A percentile compares a stretch with the other conserved stretches of the same genome.
These are phyloP conservation scores for Amoebophrya sp. DNA, from an alignment of 169 alveolate genomes.

Conservation along the genomic window DNA sequence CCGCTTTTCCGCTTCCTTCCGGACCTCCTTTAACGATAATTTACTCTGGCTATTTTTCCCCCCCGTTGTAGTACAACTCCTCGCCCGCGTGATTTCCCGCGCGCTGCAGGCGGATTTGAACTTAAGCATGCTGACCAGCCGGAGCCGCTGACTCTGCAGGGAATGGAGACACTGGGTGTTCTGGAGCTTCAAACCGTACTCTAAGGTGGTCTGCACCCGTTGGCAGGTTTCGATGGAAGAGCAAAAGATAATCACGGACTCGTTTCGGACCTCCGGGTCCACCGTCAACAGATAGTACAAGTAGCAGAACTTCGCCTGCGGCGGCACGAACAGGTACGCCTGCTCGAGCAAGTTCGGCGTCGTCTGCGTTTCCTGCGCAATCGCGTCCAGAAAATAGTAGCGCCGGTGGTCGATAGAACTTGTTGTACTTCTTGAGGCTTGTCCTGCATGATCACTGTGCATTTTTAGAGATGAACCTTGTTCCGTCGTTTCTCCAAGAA, in stretches of 20 bases:
- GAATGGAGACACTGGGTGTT: slow-evolving; percentile 84
- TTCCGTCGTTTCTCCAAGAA: no score
- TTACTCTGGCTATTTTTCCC: no score
- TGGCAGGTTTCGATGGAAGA: slow-evolving; percentile 76
- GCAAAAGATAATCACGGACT: slow-evolving; percentile 74
- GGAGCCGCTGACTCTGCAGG: slow-evolving; percentile 76
- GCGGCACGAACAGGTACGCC: slow-evolving; percentile 69
- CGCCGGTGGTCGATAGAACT: no score
- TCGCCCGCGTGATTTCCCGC: slow-evolving; percentile 57
- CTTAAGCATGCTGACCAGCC: slow-evolving; percentile 82
- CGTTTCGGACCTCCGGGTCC: slow-evolving; percentile 55
- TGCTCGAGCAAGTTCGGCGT: slow-evolving; percentile 63
- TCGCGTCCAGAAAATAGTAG: slow-evolving; percentile 71
- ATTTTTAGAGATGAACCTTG: no score
- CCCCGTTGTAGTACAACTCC: no score
- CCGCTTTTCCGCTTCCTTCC: background rate
- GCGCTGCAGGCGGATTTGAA: slow-evolving; percentile 55
- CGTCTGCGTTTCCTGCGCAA: slow-evolving; percentile 51
- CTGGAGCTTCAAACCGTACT: slow-evolving; percentile 72
- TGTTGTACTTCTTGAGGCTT: no score
- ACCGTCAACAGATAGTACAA: slow-evolving; percentile 60
- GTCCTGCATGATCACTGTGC: background rate
- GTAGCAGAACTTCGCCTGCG: slow-evolving; percentile 67
- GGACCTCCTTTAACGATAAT: background rate
- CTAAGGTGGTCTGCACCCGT: slow-evolving; percentile 70